phyloP scores from a whole-genome alignment of 176 grass and related monocot species.

The Phoenix roebelenii region DNA sequence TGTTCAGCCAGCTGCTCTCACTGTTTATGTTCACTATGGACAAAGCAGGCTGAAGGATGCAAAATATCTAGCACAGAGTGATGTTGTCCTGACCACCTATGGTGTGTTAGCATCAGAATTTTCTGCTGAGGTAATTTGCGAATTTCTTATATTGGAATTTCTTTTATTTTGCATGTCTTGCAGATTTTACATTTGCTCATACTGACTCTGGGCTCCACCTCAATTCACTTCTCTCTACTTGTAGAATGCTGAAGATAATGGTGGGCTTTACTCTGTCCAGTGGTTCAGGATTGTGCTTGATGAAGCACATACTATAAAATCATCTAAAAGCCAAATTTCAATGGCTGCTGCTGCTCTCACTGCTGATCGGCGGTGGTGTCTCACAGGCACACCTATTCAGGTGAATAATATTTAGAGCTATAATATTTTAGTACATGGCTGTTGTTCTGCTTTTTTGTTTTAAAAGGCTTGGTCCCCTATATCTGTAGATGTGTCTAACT shows the following conservation, averaged over 20 bases:
- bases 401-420: conserved; percentile 24
- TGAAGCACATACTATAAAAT: conserved; percentile 92
- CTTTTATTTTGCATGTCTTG: conserved; percentile 9
- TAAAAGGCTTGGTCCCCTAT: no score
- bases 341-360: conserved; percentile 57
- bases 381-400: conserved; percentile 97
- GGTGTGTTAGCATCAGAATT: conserved; percentile 92
- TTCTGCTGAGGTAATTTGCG: conserved; percentile 54
- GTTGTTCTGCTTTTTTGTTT: neutral
- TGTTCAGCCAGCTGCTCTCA: conserved; percentile 46
- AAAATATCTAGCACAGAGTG: conserved; percentile 52
- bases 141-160: conserved; percentile 21
- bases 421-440: neutral
- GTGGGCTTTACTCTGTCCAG: conserved; percentile 55
- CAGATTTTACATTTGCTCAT: conserved; percentile 5
- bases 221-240: conserved; percentile 4
- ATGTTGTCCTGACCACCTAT: conserved; percentile 93
- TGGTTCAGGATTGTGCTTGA: conserved; percentile 97
- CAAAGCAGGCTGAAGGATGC: conserved; percentile 87
- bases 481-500: no score
- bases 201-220: neutral
- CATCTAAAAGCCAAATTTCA: conserved; percentile 78
- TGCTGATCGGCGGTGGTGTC: conserved; percentile 93
- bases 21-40: conserved; percentile 87
- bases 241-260: conserved; percentile 58